Evolutionary conservation across 768 basidiomycete genomes (phyloP), one percentile per base, ranked within the genome.

Genomic region (Pulveroboletus sp.): DNA sequence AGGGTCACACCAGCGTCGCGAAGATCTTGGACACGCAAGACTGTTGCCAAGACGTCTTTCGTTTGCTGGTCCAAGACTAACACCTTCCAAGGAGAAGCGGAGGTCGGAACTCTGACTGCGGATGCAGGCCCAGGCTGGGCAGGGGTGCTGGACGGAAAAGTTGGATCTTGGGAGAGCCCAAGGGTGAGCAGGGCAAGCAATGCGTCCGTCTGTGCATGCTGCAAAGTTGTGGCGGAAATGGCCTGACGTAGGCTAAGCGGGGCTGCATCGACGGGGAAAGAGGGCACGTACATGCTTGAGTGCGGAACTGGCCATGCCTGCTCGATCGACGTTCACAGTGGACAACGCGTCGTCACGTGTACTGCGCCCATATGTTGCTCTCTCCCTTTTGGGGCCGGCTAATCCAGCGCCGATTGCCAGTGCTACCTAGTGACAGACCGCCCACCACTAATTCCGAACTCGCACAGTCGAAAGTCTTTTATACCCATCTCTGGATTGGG

Each of bases 1-100:
- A 99, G 76, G 9, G 96, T 99, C 35, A 99, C 93, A 27, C 96
- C 96, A 42, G 91, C 89, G 62, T 98, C 95, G 48, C 96, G 80
- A 54, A 99, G 76, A 71, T 98, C 96, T 68, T 97, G 94, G 7
- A 99, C 96, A 46, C 94, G 83, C 56, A 99, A 72, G 17, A 93
- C 88, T 1, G 95, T 98, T 14, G 96, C 96, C 31, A 99, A 77
- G 19, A 98, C 85, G 66, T 98, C 96, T 68, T 98, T 96, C 20
- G 93, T 95, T 59, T 87, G 80, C 62, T 96, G 92, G 68, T 99
- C 96, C 47, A 99, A 74, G 2, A 99, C 86, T 10, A 99, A 73
- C 13, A 98, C 85, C 69, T 99, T 99, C 95, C 96, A 99, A 5
- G 92, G 89, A 0, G 79, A 82, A 12, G 77, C 75, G 23, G 77